Base-by-base conservation (phyloP, 78 protist genomes). In the Speleostelium caveatum region DNA sequence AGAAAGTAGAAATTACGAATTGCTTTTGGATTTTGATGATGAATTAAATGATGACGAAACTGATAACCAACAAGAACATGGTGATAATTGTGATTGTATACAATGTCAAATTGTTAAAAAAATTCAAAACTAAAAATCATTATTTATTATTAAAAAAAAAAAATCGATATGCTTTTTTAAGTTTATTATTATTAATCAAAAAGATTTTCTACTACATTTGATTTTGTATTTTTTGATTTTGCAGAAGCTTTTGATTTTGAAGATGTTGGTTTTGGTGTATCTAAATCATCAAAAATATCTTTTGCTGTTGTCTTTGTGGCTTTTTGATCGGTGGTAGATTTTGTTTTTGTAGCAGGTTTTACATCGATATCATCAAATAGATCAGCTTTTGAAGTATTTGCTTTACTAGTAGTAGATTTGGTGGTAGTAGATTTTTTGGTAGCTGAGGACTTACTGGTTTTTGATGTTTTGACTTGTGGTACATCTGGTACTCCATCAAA, bases 401-500 rank as follows among this genome's bases (percentile, higher is more conserved):
- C 63, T 5, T 8, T n/a, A 35, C 66, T 8, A 2, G 79, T 26
- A 35, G 61, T 19, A 7, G n/a, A 33, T 63, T 73, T 73, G 22
- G 38, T n/a, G 10, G 74, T 67, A 3, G 74, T 2, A 16, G 61
- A 41, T 51, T 61, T 16, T 56, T 73, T 73, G 6, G 62, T 14
- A 10, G 53, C 53, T 14, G 53, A 45, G n/a, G 6, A 3, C 10
- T 73, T 73, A 7, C 32, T 60, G 0, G 60, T 14, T n/a, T n/a
- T n/a, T n/a, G n/a, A n/a, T n/a, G n/a, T n/a, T n/a, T n/a, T n/a
- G n/a, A n/a, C n/a, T 28, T 49, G 24, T 36, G 60, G 32, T 17
- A 60, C 73, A 22, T 12, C 62, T 38, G 91, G 91, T 1, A 83
- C 19, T 32, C 69, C 79, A 69, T 83, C 91, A 71, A 83, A 83